A percentile compares a stretch with the other conserved stretches of the same genome.
phyloP scores from a whole-genome alignment of 306 rosid species.

The Lathyrus aphaca region DNA sequence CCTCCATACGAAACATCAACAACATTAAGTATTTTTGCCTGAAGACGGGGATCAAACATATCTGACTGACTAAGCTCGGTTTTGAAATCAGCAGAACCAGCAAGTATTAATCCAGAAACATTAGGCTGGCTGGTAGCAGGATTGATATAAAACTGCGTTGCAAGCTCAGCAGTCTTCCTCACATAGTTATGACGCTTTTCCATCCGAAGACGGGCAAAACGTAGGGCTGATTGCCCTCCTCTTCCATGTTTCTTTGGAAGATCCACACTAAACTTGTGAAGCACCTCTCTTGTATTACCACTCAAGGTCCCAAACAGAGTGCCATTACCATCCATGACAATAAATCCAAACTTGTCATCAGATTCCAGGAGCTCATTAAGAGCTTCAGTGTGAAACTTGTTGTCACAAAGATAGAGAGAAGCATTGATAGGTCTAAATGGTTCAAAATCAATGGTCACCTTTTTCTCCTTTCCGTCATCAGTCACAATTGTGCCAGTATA shows the following conservation, averaged over 20 bases:
- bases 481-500: conserved; percentile 87
- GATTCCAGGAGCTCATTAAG: conserved; percentile 81
- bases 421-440: conserved; percentile 91
- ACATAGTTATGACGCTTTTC: conserved; percentile 93
- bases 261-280: conserved; percentile 89
- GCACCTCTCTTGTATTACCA: conserved; percentile 88
- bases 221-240: conserved; percentile 92
- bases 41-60: conserved; percentile 94
- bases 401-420: conserved; percentile 86
- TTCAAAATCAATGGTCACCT: conserved; percentile 87
- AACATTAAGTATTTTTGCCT: conserved; percentile 78
- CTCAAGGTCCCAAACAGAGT: conserved; percentile 87
- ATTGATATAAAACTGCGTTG: conserved; percentile 86
- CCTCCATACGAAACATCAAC: conserved; percentile 94
- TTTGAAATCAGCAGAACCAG: conserved; percentile 92
- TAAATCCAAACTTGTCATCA: conserved; percentile 89
- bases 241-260: conserved; percentile 92
- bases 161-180: conserved; percentile 90
- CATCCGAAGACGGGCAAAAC: conserved; percentile 96
- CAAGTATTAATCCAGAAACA: conserved; percentile 84
- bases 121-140: conserved; percentile 91
- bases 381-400: conserved; percentile 88
- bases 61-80: conserved; percentile 95
- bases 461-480: conserved; percentile 90
- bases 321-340: conserved; percentile 91